Evolutionary conservation across 768 basidiomycete species (phyloP).

Genomic region (Termitomyces sp.): DNA sequence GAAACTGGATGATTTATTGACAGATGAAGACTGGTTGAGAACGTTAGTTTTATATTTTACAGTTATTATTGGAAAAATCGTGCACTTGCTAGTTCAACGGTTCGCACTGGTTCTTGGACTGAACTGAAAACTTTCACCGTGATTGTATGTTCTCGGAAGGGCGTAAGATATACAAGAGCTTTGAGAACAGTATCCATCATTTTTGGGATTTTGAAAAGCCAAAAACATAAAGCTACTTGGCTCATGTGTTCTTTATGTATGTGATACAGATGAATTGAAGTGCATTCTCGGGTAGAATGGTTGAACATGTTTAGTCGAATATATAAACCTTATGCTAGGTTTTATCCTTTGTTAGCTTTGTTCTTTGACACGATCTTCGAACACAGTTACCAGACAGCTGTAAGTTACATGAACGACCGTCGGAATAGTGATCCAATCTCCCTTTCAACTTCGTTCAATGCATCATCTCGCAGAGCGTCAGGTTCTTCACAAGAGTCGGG

Average conservation of each 20-base stretch:
- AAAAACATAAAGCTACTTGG: background rate
- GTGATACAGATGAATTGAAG: background rate
- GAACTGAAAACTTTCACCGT: too few species aligned
- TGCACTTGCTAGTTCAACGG: too few species aligned
- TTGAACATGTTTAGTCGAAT: background rate
- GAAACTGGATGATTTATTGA: too few species aligned
- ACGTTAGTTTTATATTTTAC: too few species aligned
- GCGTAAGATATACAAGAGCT: background rate
- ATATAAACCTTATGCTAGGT: background rate
- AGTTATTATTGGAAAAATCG: too few species aligned
- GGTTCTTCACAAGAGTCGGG: background rate
- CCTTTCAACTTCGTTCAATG: background rate
- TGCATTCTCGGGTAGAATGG: background rate
- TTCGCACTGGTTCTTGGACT: too few species aligned
- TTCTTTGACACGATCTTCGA: background rate
- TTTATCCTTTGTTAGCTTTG: background rate
- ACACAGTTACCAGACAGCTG: background rate
- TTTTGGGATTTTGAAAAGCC: background rate
- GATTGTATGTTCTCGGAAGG: too few species aligned
- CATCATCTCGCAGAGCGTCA: slow-evolving; percentile 1
- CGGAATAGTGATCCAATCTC: background rate
- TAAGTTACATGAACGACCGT: slow-evolving; percentile 3
- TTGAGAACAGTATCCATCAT: background rate
- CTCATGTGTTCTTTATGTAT: background rate
- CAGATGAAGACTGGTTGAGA: too few species aligned